These are phyloP conservation scores for Byssothecium circinans DNA, from an alignment of 2,329 filamentous ascomycete species.

Conservation along the genomic window DNA sequence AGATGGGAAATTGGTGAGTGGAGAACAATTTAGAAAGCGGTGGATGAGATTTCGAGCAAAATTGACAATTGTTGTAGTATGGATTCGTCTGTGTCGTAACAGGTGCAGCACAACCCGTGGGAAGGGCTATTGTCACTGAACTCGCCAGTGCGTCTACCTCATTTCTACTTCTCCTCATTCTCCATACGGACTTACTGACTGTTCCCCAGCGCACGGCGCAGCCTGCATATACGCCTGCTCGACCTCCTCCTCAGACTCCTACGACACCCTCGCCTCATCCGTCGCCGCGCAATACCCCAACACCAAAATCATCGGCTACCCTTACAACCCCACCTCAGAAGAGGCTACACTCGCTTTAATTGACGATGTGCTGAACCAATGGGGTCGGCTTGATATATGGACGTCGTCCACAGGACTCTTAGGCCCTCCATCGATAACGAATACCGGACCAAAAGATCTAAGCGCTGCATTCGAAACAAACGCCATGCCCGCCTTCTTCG, in stretches of 20 bases:
- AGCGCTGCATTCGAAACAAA: conserved; percentile 63
- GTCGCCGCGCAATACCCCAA: conserved; percentile 52
- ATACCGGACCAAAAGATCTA: conserved; percentile 59
- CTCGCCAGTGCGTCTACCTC: conserved; percentile 53
- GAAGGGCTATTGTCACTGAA: conserved; percentile 61
- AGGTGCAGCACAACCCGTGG: conserved; percentile 62
- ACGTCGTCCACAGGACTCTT: conserved; percentile 61
- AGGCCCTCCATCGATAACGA: conserved; percentile 57
- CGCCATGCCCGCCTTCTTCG: conserved; percentile 64
- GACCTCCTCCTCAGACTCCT: conserved; percentile 46
- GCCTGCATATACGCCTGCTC: conserved; percentile 65
- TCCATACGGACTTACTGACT: conserved; percentile 7
- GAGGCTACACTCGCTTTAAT: conserved; percentile 63
- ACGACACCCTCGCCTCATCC: conserved; percentile 46
- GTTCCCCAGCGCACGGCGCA: conserved; percentile 59
- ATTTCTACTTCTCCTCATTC: background rate
- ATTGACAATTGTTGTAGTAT: conserved; percentile 47
- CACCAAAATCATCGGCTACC: conserved; percentile 64
- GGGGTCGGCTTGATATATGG: conserved; percentile 60
- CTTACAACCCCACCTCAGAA: conserved; percentile 61
- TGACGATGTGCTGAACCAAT: conserved; percentile 64
- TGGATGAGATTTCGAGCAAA: background rate
- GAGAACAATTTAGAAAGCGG: background rate
- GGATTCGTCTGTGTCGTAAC: conserved; percentile 68
- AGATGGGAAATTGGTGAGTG: conserved; percentile 59